Percentiles rank a stretch among this genome's conserved stretches.
phyloP scores from a whole-genome alignment of 176 grass and related monocot genomes.

The Triticum turgidum region DNA sequence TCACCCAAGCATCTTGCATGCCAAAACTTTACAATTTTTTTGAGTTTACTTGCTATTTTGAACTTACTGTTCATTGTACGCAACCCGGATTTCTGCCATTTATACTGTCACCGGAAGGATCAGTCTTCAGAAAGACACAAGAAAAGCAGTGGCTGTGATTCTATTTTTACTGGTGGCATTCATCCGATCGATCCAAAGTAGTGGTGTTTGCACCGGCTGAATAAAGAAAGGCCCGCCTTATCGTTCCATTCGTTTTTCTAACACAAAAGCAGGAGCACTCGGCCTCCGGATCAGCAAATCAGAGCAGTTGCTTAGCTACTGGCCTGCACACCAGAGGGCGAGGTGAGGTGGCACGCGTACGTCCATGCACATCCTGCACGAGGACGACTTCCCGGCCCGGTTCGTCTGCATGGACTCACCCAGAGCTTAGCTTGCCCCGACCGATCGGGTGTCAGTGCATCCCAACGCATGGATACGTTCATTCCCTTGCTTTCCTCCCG shows the following conservation, averaged over 20 bases:
- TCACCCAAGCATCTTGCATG: too few relatives aligned
- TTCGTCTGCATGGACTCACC: slow-evolving; percentile 5
- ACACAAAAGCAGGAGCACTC: slow-evolving; percentile 30
- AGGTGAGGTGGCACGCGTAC: background rate
- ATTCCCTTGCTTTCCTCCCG: background rate
- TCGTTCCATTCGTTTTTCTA: background rate
- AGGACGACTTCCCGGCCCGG: background rate
- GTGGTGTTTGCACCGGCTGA: slow-evolving; percentile 13
- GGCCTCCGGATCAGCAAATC: background rate
- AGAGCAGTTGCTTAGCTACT: slow-evolving; percentile 1
- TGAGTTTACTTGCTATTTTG: too few relatives aligned
- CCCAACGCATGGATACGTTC: background rate
- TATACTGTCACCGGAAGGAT: background rate
- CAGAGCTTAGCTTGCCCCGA: background rate
- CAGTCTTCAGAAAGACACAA: background rate
- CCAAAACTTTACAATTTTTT: too few relatives aligned
- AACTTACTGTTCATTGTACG: too few relatives aligned
- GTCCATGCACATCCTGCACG: slow-evolving; percentile 10
- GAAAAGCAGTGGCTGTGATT: background rate
- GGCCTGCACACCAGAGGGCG: background rate
- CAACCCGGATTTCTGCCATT: too few relatives aligned
- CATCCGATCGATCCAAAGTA: background rate
- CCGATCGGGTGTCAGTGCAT: slow-evolving; percentile 18
- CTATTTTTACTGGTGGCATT: background rate
- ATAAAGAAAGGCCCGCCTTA: slow-evolving; percentile 24